phyloP scores from a whole-genome alignment of 192 early-diverging fungal species.

The Backusella luteola region DNA sequence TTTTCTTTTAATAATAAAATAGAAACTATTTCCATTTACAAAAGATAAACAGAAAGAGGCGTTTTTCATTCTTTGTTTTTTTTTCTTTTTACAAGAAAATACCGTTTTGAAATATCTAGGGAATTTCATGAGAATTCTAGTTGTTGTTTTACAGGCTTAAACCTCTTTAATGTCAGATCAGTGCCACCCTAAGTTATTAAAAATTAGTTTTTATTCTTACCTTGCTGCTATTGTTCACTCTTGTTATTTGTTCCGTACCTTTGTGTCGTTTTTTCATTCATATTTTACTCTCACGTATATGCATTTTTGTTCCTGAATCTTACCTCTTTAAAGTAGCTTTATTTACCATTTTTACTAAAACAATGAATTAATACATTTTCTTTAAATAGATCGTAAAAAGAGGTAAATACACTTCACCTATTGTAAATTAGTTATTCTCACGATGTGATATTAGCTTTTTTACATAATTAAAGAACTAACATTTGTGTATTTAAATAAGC shows the following conservation, averaged over 20 bases:
- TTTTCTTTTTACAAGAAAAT: slow-evolving; percentile 1
- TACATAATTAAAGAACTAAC: background rate
- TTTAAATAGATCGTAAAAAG: background rate
- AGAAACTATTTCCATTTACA: background rate
- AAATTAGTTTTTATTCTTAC: too few species aligned
- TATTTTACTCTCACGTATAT: background rate
- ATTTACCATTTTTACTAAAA: background rate
- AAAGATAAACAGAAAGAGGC: background rate
- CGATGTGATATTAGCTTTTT: background rate
- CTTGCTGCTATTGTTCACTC: background rate
- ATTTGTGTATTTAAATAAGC: background rate
- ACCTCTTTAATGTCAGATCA: slow-evolving; percentile 5
- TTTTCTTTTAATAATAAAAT: background rate
- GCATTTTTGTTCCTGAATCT: background rate
- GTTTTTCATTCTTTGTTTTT: background rate
- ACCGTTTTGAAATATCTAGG: slow-evolving; percentile 1
- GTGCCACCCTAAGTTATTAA: background rate
- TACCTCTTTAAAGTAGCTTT: background rate
- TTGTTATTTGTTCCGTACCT: background rate
- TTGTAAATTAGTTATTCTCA: background rate
- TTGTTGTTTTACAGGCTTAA: background rate
- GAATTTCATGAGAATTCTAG: background rate
- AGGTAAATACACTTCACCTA: background rate
- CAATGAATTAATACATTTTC: background rate
- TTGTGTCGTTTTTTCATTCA: background rate